A percentile compares a stretch with the other conserved stretches of the same genome.
These are phyloP conservation scores for Chenopodium quinoa DNA, from an alignment of 148 eudicot species.

Conservation along the genomic window DNA sequence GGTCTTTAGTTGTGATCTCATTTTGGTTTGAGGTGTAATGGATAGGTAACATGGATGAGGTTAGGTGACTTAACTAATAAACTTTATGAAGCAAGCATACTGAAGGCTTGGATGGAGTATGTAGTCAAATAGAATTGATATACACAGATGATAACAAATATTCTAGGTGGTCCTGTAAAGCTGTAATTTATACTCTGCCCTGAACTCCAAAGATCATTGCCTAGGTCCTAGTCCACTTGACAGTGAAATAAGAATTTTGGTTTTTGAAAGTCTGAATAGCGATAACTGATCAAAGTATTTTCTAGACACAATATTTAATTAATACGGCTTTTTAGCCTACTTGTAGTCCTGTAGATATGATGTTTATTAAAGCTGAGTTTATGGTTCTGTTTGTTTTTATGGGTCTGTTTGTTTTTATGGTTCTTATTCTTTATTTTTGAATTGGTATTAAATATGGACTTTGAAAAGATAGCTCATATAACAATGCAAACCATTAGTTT, in stretches of 20 bases:
- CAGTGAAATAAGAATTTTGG: no score
- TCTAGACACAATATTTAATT: no score
- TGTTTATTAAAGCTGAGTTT: no score
- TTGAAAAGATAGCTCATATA: neutral
- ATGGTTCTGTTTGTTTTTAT: neutral
- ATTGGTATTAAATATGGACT: neutral
- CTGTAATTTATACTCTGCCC: neutral
- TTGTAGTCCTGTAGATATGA: no score
- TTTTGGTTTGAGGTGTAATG: neutral
- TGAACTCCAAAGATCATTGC: neutral
- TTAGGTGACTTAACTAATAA: neutral
- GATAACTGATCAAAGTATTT: no score
- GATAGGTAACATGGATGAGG: neutral
- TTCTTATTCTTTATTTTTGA: neutral
- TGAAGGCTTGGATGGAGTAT: neutral
- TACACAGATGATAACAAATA: neutral
- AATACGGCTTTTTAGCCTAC: no score
- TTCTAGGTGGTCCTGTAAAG: neutral
- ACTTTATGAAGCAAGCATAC: neutral
- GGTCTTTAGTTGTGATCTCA: neutral
- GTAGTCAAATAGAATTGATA: neutral
- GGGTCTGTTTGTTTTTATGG: neutral
- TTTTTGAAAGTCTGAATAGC: no score
- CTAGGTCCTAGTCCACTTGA: neutral
- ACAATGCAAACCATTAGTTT: neutral